phyloP scores from a whole-genome alignment of 2,329 filamentous ascomycete genomes.

The Fusarium euwallaceae region DNA sequence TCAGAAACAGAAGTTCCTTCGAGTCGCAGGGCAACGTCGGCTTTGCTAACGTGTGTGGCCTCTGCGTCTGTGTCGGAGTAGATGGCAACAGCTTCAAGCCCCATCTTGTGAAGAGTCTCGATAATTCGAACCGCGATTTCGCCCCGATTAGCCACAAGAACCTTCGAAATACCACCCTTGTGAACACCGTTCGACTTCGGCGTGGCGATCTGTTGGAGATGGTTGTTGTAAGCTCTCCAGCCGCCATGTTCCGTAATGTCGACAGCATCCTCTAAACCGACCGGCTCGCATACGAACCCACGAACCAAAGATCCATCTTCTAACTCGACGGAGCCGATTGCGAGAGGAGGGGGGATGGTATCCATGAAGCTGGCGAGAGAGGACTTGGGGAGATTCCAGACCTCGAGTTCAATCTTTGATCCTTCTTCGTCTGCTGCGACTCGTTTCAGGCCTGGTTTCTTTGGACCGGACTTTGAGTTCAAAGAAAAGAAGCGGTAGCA shows the following conservation, averaged over 20 bases:
- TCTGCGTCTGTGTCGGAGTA: conserved; percentile 73
- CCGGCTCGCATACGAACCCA: conserved; percentile 55
- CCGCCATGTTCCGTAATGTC: conserved; percentile 51
- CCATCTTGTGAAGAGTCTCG: conserved; percentile 74
- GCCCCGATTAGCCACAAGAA: conserved; percentile 80
- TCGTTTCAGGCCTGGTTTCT: conserved; percentile 52
- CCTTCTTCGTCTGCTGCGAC: conserved; percentile 39
- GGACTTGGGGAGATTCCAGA: conserved; percentile 51
- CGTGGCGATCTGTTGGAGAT: background rate
- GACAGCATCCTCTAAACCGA: conserved; percentile 46
- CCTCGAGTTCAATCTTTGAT: conserved; percentile 50
- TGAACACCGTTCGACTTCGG: background rate
- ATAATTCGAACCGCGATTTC: conserved; percentile 75
- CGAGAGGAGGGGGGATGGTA: conserved; percentile 52
- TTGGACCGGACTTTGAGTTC: conserved; percentile 25
- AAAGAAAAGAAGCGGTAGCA: conserved; percentile 50
- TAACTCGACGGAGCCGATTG: conserved; percentile 54
- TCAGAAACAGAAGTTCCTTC: conserved; percentile 58
- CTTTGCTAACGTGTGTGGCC: conserved; percentile 77
- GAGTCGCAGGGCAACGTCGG: conserved; percentile 75
- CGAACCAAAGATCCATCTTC: conserved; percentile 50
- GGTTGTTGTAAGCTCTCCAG: conserved; percentile 48
- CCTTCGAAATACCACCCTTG: conserved; percentile 36
- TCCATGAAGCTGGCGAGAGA: conserved; percentile 50
- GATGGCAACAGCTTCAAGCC: conserved; percentile 77